Percentiles rank a stretch among this genome's conserved stretches.
phyloP scores from a whole-genome alignment of 306 rosid species.

The barrel medic (Medicago truncatula) region MtrunA17r5.0-ANR NC_053043.1:11550501-11551000 shows the following conservation, averaged over 20 bases:
- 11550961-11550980: no score
- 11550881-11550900: no score
- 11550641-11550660: conserved; percentile 62
- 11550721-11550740: conserved; percentile 39
- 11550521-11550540: neutral
- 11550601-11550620: conserved; percentile 57
- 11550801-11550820: no score
- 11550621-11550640: conserved; percentile 73
- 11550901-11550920: no score
- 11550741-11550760: conserved; percentile 58
- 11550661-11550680: conserved; percentile 61
- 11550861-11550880: no score
- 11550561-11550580: neutral
- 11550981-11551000: no score
- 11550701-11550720: conserved; percentile 28
- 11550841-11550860: no score
- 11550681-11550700: conserved; percentile 71
- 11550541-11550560: neutral
- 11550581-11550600: conserved; percentile 52
- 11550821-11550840: no score
- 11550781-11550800: no score
- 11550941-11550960: no score
- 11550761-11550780: neutral
- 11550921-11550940: no score
- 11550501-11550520: neutral